Conservation (phyloP, 2,329 filamentous ascomycete genomes). For the Decorospora gaudefroyi region DNA sequence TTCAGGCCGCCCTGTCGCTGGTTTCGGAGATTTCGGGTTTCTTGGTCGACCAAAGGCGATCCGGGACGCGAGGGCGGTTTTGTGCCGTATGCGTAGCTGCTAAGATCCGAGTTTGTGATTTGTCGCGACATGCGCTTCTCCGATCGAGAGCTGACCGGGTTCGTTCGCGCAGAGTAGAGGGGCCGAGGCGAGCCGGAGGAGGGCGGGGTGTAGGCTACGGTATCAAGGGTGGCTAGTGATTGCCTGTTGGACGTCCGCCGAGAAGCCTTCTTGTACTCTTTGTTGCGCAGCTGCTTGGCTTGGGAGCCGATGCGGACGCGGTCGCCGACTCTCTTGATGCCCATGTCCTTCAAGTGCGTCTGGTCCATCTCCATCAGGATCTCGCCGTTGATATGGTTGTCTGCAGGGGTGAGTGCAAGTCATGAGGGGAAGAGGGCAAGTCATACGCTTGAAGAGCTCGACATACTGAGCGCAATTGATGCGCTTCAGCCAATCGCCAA, state of each 20-base stretch:
- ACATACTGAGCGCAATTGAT: constrained; percentile 96
- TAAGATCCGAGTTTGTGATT: constrained; percentile 50
- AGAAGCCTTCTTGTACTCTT: constrained; percentile 55
- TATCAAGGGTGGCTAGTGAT: constrained; percentile 80
- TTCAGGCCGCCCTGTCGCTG: constrained; percentile 65
- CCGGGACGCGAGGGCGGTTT: constrained; percentile 69
- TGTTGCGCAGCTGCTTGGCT: constrained; percentile 56
- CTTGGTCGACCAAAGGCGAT: constrained; percentile 69
- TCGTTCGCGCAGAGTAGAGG: constrained; percentile 57
- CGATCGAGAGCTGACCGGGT: constrained; percentile 45
- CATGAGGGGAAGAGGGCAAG: not conserved
- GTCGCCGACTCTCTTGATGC: constrained; percentile 96
- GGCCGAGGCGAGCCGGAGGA: constrained; percentile 69
- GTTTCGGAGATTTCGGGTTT: constrained; percentile 56
- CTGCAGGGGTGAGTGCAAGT: constrained; percentile 47
- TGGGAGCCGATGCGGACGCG: constrained; percentile 75
- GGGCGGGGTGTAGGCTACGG: constrained; percentile 62
- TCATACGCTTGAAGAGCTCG: constrained; percentile 72
- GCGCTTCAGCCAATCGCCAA: constrained; percentile 85
- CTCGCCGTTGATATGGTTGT: constrained; percentile 96
- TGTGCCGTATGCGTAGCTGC: constrained; percentile 51
- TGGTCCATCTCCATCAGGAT: constrained; percentile 97
- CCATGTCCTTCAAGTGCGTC: constrained; percentile 94
- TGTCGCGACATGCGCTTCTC: constrained; percentile 57
- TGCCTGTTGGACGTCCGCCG: constrained; percentile 79